phyloP scores from a whole-genome alignment of 345 rosid species.

The Barbarea vulgaris region DNA sequence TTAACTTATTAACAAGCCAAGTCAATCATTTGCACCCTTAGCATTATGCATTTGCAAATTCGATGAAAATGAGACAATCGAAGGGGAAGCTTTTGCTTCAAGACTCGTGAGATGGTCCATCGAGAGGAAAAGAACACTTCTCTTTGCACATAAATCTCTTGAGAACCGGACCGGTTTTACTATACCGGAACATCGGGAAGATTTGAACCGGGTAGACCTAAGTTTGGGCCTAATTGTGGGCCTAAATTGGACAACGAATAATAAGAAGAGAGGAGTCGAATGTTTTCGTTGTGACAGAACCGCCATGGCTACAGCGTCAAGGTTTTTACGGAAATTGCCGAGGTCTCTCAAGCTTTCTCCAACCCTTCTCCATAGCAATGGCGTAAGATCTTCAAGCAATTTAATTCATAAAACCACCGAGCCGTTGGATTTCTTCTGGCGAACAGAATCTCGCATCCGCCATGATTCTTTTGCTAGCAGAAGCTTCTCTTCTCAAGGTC shows the following conservation, averaged over 20 bases:
- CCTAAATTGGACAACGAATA: background rate
- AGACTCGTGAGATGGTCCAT: no score
- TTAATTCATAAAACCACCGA: conserved; percentile 15
- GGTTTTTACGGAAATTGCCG: conserved; percentile 45
- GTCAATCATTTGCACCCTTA: no score
- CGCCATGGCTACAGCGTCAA: conserved; percentile 57
- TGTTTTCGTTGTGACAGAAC: conserved; percentile 2
- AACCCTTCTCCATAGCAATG: background rate
- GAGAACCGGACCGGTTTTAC: conserved; percentile 2
- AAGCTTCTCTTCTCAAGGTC: conserved; percentile 55
- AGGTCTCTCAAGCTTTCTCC: conserved; percentile 41
- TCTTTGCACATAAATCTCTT: conserved; percentile 2
- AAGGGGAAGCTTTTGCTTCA: no score
- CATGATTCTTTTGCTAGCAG: conserved; percentile 36
- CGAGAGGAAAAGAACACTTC: background rate
- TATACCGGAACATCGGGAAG: background rate
- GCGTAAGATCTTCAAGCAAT: conserved; percentile 11
- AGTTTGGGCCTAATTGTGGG: conserved; percentile 20
- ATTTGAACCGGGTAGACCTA: background rate
- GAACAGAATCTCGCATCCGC: conserved; percentile 17
- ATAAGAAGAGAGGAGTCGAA: conserved; percentile 6
- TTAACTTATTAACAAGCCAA: no score
- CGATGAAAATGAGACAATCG: no score
- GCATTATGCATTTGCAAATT: no score
- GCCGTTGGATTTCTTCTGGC: background rate